phyloP scores from a whole-genome alignment of 2,329 filamentous ascomycete genomes.

The Escovopsis sp. region DNA sequence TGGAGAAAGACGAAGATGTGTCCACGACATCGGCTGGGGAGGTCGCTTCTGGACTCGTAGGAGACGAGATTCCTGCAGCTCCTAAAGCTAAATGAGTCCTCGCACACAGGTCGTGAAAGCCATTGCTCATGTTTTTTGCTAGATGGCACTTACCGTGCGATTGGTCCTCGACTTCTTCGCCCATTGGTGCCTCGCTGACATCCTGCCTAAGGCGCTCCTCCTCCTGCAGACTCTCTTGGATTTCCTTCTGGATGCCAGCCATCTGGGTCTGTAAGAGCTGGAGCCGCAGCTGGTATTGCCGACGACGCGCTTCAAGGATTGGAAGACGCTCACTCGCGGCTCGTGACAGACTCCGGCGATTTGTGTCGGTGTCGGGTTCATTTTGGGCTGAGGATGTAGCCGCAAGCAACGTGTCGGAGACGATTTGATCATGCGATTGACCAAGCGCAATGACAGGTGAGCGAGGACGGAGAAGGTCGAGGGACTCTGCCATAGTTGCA shows the following conservation, averaged over 20 bases:
- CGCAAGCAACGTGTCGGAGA: conserved; percentile 3
- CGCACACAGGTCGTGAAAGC: too few relatives aligned
- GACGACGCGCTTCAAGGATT: conserved; percentile 20
- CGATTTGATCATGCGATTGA: conserved; percentile 3
- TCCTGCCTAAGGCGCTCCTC: conserved; percentile 19
- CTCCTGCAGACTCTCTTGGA: conserved; percentile 22
- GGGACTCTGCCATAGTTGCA: too few relatives aligned
- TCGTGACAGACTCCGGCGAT: conserved; percentile 15
- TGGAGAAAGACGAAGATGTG: conserved; percentile 1
- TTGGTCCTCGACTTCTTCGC: too few relatives aligned
- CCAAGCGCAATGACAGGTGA: neutral
- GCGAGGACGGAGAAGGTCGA: too few relatives aligned
- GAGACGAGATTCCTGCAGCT: neutral
- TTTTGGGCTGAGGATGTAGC: conserved; percentile 6
- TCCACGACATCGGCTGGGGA: conserved; percentile 3
- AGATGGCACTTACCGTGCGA: neutral
- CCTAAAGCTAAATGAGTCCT: neutral
- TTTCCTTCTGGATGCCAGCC: conserved; percentile 31
- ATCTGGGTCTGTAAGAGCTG: conserved; percentile 31
- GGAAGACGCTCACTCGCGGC: conserved; percentile 22
- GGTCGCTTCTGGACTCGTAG: neutral
- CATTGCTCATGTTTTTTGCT: neutral
- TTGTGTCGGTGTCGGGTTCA: conserved; percentile 4
- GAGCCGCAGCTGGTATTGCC: conserved; percentile 29
- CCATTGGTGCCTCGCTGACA: neutral